These are phyloP conservation scores for Globisporangium abappressorium DNA, from an alignment of 352 stramenopile species.

Conservation along the genomic window DNA sequence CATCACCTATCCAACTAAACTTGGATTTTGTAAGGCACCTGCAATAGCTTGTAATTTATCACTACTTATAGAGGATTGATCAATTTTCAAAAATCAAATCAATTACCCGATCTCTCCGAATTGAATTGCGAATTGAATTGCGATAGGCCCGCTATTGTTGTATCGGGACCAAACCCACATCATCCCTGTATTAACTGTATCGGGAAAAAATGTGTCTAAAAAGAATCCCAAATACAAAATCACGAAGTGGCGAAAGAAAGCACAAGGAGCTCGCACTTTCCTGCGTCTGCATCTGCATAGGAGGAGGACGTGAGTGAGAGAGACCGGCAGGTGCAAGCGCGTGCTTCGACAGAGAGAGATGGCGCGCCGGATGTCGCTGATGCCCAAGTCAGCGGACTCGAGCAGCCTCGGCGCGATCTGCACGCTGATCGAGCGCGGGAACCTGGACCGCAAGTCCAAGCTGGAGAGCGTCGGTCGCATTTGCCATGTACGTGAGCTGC, in stretches of 20 bases:
- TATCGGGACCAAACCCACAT: too few species aligned
- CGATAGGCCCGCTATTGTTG: too few species aligned
- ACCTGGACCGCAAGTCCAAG: constrained; percentile 84
- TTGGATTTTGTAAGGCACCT: too few species aligned
- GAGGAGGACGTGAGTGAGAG: background rate
- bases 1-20: too few species aligned
- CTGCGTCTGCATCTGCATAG: background rate
- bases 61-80: too few species aligned
- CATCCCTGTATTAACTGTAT: background rate
- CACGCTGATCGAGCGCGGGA: constrained; percentile 78
- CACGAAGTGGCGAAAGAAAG: background rate
- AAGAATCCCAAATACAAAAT: background rate
- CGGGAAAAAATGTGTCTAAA: background rate
- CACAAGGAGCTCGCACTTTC: background rate
- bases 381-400: constrained; percentile 16
- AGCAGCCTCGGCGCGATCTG: constrained; percentile 76
- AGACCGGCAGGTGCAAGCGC: background rate
- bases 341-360: constrained; percentile 6
- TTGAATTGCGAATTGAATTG: too few species aligned
- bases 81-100: too few species aligned
- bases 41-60: too few species aligned
- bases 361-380: constrained; percentile 18
- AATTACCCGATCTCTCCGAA: too few species aligned
- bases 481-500: constrained; percentile 54
- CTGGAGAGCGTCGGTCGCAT: constrained; percentile 81